These are phyloP conservation scores for Paramecium octaurelia DNA, from an alignment of 73 alveolate genomes.

Conservation along the genomic window DNA sequence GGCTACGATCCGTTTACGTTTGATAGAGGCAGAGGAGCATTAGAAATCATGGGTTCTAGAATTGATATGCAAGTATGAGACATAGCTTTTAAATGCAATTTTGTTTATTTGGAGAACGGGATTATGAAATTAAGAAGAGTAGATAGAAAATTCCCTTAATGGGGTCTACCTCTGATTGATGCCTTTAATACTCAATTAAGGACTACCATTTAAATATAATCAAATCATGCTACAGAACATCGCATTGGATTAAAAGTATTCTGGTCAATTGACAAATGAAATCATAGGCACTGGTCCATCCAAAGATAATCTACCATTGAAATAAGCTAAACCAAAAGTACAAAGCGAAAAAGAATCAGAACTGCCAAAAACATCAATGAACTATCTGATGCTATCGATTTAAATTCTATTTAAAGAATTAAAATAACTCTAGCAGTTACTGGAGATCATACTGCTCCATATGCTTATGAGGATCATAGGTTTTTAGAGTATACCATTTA, in stretches of 20 bases:
- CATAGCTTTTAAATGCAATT: conserved; percentile 87
- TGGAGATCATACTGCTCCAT: conserved; percentile 89
- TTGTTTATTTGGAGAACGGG: conserved; percentile 73
- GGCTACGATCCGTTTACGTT: conserved; percentile 77
- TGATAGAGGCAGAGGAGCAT: conserved; percentile 85
- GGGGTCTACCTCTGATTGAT: conserved; percentile 72
- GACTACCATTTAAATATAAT: conserved; percentile 48
- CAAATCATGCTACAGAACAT: conserved; percentile 86
- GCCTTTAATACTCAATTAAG: neutral
- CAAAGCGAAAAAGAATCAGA: conserved; percentile 48
- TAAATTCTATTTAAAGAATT: too few species aligned
- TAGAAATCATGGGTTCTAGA: conserved; percentile 89
- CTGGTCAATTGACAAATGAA: conserved; percentile 60
- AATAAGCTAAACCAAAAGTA: conserved; percentile 54
- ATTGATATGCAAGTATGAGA: conserved; percentile 72
- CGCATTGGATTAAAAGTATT: conserved; percentile 75
- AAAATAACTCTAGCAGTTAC: conserved; percentile 70
- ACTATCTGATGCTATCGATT: conserved; percentile 63
- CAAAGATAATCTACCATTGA: conserved; percentile 67
- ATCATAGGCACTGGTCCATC: conserved; percentile 85
- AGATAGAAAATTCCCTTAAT: conserved; percentile 74
- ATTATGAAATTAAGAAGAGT: conserved; percentile 81
- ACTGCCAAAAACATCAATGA: conserved; percentile 72
- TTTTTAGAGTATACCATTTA: conserved; percentile 80
- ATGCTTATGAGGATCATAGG: conserved; percentile 81